These are phyloP conservation scores for Delphinella strobiligena DNA, from an alignment of 2,329 filamentous ascomycete species.

Conservation along the genomic window DNA sequence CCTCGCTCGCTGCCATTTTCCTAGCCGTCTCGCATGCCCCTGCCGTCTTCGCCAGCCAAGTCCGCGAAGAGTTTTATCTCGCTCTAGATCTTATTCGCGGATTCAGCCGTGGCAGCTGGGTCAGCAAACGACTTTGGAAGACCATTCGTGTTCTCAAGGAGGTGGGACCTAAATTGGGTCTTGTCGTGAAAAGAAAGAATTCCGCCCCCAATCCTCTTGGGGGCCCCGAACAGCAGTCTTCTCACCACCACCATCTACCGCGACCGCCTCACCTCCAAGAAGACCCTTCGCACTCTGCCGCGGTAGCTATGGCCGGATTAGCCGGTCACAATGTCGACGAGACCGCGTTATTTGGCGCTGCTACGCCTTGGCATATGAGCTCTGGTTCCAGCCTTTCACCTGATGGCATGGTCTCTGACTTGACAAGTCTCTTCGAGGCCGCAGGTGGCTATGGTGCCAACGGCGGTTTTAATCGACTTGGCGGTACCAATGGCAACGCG, in stretches of 20 bases:
- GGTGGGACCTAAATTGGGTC: slow-evolving; percentile 56
- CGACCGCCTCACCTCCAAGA: not conserved
- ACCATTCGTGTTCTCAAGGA: slow-evolving; percentile 60
- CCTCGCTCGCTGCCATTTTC: slow-evolving; percentile 63
- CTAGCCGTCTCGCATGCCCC: slow-evolving; percentile 66
- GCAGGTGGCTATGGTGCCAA: slow-evolving; percentile 38
- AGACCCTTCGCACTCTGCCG: slow-evolving; percentile 49
- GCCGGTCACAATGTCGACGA: slow-evolving; percentile 51
- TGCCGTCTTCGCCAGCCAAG: slow-evolving; percentile 54
- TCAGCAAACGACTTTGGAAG: slow-evolving; percentile 62
- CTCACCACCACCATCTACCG: not conserved
- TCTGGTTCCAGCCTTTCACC: slow-evolving; percentile 39
- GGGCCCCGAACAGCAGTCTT: not conserved
- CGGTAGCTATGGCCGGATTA: slow-evolving; percentile 53
- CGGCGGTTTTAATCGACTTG: slow-evolving; percentile 3
- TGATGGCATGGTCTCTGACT: slow-evolving; percentile 49
- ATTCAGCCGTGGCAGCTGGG: slow-evolving; percentile 57
- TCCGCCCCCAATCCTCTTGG: not conserved
- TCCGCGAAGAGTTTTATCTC: slow-evolving; percentile 68
- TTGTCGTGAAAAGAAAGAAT: slow-evolving; percentile 31
- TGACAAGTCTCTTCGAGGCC: slow-evolving; percentile 52
- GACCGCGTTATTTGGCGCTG: slow-evolving; percentile 33
- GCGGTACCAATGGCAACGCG: slow-evolving; percentile 22
- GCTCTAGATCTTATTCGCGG: slow-evolving; percentile 63
- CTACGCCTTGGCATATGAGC: slow-evolving; percentile 10